phyloP scores from a whole-genome alignment of 768 basidiomycete species.

The Candolleomyces efflorescens region DNA sequence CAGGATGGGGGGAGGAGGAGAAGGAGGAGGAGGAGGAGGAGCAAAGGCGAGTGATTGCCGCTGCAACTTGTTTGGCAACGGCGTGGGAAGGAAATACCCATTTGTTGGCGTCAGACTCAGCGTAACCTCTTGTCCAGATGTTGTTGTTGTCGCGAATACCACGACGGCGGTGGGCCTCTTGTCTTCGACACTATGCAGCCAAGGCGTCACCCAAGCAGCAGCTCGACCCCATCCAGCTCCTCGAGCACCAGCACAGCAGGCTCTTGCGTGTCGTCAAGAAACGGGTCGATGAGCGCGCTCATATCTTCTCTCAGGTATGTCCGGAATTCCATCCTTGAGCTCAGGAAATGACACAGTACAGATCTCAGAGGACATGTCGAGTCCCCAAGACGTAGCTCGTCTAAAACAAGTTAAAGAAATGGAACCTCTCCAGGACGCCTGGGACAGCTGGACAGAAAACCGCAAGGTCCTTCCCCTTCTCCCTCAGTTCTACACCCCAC shows the following conservation, averaged over 20 bases:
- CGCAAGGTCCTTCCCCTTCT: slow-evolving; percentile 44
- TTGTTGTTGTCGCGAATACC: background rate
- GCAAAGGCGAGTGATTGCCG: background rate
- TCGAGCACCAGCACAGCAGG: slow-evolving; percentile 42
- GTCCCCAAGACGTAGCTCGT: slow-evolving; percentile 51
- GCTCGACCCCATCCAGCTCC: background rate
- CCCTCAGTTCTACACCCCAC: background rate
- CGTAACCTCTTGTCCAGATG: background rate
- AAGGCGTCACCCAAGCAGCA: background rate
- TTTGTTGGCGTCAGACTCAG: background rate
- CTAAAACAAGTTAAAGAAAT: slow-evolving; percentile 65
- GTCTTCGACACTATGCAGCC: background rate
- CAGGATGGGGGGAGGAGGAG: background rate
- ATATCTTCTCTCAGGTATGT: slow-evolving; percentile 41
- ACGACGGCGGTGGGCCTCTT: background rate
- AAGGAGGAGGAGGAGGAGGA: background rate
- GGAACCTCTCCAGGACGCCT: slow-evolving; percentile 63
- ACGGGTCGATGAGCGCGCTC: slow-evolving; percentile 46
- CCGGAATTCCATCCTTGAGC: background rate
- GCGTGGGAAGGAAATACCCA: slow-evolving; percentile 1
- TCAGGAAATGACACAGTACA: slow-evolving; percentile 19
- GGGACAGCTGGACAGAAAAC: slow-evolving; percentile 58
- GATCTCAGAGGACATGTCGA: slow-evolving; percentile 51
- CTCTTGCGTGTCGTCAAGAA: slow-evolving; percentile 52
- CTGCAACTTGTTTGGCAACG: background rate